Base-by-base conservation (phyloP, 176 grass and related monocot species). In the Tillandsia fasciculata region DNA sequence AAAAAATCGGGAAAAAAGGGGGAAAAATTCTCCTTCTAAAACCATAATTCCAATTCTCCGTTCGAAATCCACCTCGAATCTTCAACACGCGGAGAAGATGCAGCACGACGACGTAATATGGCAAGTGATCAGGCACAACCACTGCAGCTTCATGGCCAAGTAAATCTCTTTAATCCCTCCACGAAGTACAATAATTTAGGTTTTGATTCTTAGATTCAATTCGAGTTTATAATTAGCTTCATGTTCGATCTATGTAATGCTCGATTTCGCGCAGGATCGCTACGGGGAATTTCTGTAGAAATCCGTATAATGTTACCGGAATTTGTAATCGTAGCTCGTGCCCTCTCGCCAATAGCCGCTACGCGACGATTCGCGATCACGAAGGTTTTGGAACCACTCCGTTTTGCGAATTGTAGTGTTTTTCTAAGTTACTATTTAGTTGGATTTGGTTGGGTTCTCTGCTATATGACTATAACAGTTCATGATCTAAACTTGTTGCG, bases 81-180 rank as follows among this genome's bases (percentile, higher is more conserved):
- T n/a, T 20, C 22, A 59, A 9, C 9, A 9, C n/a, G 8, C n/a
- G 56, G 9, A 61, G 56, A 23, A 61, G 13, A 61, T 61, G 56
- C 56, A 61, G 12, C 56, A 61, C 77, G 89, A 99, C 82, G 94
- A 99, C 50, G 79, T 99, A 72, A 90, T 99, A 93, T 93, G 89
- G 94, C 82, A 93, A 49, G 85, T 87, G 49, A 92, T 93, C 84
- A 85, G 84, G 74, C 89, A 99, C 86, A 89, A 88, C 66, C 94
- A 99, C 82, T 99, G 94, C 82, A 93, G 89, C 75, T 99, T 71
- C 80, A 99, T 93, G 94, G 69, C 84, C 54, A 99, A 99, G 94
- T 97, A 77, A 10, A 0, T 51, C 9, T 61, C 20, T 11, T 11
- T 9, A 12, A 48, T 1, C 27, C n/a, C 53, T 13, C 12, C 9